Percentiles rank a stretch among this genome's conserved stretches.
These are phyloP conservation scores for Silene coronaria DNA, from an alignment of 179 eudicot genomes.

Conservation along the genomic window DNA sequence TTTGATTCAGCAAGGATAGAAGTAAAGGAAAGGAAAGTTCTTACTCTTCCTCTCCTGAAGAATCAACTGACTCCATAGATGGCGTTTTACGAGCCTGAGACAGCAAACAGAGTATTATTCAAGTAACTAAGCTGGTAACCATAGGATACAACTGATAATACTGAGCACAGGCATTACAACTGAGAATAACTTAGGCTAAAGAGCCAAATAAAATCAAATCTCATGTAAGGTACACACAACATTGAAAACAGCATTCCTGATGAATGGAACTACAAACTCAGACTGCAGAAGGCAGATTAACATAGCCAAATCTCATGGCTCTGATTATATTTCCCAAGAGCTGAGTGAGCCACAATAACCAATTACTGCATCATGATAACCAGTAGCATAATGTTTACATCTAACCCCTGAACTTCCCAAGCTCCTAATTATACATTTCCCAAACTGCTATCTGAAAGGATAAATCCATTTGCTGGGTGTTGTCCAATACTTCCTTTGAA, in stretches of 20 bases:
- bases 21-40: conserved; percentile 24
- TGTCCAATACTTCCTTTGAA: too few species aligned
- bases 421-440: neutral
- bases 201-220: neutral
- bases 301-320: neutral
- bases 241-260: neutral
- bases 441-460: too few species aligned
- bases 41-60: conserved; percentile 99
- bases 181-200: conserved; percentile 2
- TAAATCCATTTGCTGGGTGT: too few species aligned
- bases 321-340: neutral
- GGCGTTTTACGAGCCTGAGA: conserved; percentile 69
- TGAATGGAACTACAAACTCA: neutral
- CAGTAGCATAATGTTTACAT: conserved; percentile 1
- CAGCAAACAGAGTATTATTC: conserved; percentile 17
- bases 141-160: neutral
- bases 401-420: neutral
- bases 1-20: neutral
- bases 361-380: neutral
- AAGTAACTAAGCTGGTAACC: neutral
- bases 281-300: neutral
- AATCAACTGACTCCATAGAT: conserved; percentile 87
- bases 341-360: neutral
- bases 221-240: neutral
- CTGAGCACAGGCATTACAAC: neutral